Evolutionary conservation across 345 rosid species (phyloP).

Genomic region (Eucalyptus brandiana): DNA sequence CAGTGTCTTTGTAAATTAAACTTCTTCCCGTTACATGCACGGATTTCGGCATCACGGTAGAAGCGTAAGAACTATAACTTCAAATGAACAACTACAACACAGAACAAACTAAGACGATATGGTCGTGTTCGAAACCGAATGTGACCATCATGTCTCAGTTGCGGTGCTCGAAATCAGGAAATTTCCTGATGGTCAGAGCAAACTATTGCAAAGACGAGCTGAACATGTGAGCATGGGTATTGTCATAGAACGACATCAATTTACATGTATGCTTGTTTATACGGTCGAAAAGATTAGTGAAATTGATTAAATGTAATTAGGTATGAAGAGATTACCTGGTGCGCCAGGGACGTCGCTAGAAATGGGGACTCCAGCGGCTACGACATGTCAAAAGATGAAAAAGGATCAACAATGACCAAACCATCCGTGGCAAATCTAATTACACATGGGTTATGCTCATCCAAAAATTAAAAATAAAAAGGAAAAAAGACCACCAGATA

Average conservation of each 20-base stretch:
- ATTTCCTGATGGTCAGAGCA: not conserved
- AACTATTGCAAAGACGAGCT: not conserved
- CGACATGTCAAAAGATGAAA: not conserved
- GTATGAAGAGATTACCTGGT: not conserved
- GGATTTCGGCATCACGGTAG: not conserved
- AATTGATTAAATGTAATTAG: not conserved
- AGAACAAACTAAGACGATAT: not conserved
- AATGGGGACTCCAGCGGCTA: not conserved
- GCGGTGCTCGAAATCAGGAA: not conserved
- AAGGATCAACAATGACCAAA: not conserved
- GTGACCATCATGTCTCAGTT: not conserved
- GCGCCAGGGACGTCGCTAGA: not conserved
- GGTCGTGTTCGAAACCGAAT: not conserved
- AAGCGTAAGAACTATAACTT: not conserved
- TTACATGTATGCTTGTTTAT: not conserved
- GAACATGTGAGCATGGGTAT: not conserved
- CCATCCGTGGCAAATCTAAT: not conserved
- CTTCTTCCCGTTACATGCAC: not conserved
- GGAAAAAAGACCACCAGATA: accelerated
- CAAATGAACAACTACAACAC: not conserved
- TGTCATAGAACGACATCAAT: not conserved
- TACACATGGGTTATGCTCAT: not conserved
- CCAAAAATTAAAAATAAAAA: not conserved
- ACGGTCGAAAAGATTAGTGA: not conserved
- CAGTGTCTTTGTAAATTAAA: not conserved